Conservation (phyloP, 176 grass and related monocot genomes). For the Phragmites australis region DNA sequence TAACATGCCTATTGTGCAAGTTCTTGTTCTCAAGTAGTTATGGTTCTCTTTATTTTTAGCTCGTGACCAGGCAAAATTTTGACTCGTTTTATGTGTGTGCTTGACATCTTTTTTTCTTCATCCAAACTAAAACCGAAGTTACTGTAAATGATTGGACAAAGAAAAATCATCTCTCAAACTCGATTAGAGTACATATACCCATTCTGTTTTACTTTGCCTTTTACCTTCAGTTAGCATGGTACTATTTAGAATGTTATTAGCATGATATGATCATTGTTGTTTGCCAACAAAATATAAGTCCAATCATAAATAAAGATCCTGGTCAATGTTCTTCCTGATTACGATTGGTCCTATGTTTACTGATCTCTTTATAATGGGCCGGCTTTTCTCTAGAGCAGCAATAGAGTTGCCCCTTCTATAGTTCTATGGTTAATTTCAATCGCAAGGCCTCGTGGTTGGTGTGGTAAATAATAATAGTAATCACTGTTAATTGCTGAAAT, state of each 20-base stretch:
- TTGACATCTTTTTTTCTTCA: not conserved
- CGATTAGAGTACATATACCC: not conserved
- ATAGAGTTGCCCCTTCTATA: not conserved
- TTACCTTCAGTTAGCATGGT: not conserved
- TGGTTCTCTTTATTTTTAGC: not conserved
- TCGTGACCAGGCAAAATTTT: too few species aligned
- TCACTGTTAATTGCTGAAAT: not conserved
- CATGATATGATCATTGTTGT: not conserved
- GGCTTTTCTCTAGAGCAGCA: not conserved
- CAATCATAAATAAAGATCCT: not conserved
- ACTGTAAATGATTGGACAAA: not conserved
- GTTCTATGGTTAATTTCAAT: not conserved
- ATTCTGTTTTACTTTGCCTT: not conserved
- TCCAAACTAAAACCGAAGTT: not conserved
- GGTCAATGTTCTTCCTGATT: conserved; percentile 2
- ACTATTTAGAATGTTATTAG: too few species aligned
- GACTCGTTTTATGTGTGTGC: conserved; percentile 7
- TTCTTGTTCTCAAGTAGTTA: not conserved
- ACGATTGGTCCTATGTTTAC: not conserved
- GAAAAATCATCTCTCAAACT: not conserved
- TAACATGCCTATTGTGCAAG: not conserved
- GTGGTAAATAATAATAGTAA: not conserved
- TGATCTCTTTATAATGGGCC: not conserved
- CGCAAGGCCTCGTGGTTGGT: not conserved
- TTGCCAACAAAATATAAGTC: not conserved